These are phyloP conservation scores for Tuber borchii DNA, from an alignment of 495 filamentous ascomycete genomes.

Conservation along the genomic window DNA sequence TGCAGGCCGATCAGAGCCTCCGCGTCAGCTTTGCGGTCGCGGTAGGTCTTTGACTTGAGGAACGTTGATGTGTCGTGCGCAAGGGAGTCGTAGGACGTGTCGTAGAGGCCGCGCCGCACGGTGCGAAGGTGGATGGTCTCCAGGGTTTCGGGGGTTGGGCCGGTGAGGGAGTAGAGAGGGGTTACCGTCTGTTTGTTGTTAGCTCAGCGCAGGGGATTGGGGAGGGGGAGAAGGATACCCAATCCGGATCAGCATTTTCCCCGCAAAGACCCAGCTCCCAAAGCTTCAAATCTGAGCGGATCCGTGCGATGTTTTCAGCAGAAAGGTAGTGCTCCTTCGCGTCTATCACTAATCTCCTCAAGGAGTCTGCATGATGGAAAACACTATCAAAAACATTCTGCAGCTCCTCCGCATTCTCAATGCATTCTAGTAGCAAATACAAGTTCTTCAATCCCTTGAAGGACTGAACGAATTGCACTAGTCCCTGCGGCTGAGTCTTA, in stretches of 20 bases:
- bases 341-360: constrained; percentile 15
- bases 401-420: not conserved
- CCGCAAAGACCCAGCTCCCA: constrained; percentile 13
- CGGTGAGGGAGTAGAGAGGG: not conserved
- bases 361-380: constrained; percentile 14
- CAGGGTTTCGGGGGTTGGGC: constrained; percentile 7
- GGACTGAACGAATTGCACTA: constrained; percentile 6
- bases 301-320: constrained; percentile 5
- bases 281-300: constrained; percentile 8
- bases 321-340: constrained; percentile 16
- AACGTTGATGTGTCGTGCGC: constrained; percentile 10
- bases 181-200: not conserved
- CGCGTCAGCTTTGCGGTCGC: constrained; percentile 16
- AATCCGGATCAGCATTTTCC: not conserved
- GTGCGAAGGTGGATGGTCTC: constrained; percentile 21
- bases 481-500: constrained; percentile 7
- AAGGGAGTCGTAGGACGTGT: constrained; percentile 6
- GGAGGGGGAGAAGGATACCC: not conserved
- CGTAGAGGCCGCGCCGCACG: constrained; percentile 10
- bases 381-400: constrained; percentile 10
- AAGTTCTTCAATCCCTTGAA: constrained; percentile 19
- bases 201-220: constrained; percentile 1
- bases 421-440: constrained; percentile 13
- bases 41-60: constrained; percentile 19
- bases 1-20: constrained; percentile 13